phyloP scores from a whole-genome alignment of 305 asterid genomes.

The Fraxinus sp. region DNA sequence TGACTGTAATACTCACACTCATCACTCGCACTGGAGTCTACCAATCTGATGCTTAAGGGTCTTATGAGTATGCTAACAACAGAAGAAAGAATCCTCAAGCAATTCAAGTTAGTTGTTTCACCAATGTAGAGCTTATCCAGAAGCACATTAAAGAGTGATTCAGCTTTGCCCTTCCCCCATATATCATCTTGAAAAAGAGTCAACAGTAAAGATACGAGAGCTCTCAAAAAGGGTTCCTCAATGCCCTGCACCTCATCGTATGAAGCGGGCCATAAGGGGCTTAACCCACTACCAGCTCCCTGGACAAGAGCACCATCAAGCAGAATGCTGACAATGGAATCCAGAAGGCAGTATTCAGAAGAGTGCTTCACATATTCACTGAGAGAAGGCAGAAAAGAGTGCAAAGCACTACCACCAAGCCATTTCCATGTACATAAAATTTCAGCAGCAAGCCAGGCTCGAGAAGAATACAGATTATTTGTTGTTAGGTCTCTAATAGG shows the following conservation, averaged over 20 bases:
- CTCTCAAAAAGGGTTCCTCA: constrained; percentile 82
- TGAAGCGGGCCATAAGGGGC: constrained; percentile 60
- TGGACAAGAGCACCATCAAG: constrained; percentile 91
- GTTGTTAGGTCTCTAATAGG: constrained; percentile 33
- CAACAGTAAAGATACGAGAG: constrained; percentile 56
- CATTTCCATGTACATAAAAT: constrained; percentile 94
- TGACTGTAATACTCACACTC: constrained; percentile 42
- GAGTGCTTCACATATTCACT: constrained; percentile 43
- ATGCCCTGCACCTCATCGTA: constrained; percentile 58
- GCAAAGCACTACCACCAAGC: constrained; percentile 73
- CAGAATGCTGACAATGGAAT: constrained; percentile 64
- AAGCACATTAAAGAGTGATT: constrained; percentile 51
- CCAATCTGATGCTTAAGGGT: constrained; percentile 54
- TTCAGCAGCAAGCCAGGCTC: constrained; percentile 99
- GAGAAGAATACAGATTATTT: constrained; percentile 47
- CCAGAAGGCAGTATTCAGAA: constrained; percentile 46
- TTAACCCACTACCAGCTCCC: constrained; percentile 54
- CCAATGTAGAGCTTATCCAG: constrained; percentile 67
- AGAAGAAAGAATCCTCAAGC: constrained; percentile 77
- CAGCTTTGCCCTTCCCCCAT: constrained; percentile 76
- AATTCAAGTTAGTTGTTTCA: constrained; percentile 58
- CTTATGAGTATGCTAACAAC: constrained; percentile 61
- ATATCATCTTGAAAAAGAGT: constrained; percentile 51
- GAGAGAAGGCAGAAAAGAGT: constrained; percentile 70
- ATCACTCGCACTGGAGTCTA: constrained; percentile 28